phyloP scores from a whole-genome alignment of 192 early-diverging fungal species.

The Coemansia sp. region DNA sequence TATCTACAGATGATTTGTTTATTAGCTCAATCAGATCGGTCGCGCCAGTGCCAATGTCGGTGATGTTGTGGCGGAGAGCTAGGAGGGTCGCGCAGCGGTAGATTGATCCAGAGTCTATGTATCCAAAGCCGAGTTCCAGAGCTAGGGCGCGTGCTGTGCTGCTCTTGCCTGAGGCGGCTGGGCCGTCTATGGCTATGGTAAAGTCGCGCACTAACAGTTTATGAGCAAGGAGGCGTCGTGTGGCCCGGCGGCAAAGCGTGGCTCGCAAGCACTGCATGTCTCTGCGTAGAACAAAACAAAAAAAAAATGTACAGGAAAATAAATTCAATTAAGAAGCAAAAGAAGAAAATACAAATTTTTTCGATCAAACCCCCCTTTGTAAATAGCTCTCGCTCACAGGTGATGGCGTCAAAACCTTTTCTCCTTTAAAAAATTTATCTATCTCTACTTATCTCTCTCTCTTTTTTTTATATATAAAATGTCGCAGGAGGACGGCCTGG shows the following conservation, averaged over 20 bases:
- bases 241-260: neutral
- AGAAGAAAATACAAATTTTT: neutral
- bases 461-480: conserved; percentile 12
- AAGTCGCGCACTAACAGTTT: conserved; percentile 23
- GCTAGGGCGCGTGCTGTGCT: conserved; percentile 76
- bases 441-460: neutral
- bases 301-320: conserved; percentile 1
- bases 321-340: neutral
- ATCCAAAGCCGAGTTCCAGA: conserved; percentile 65
- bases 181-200: conserved; percentile 79
- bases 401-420: neutral
- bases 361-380: neutral
- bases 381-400: neutral
- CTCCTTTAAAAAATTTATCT: neutral
- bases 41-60: conserved; percentile 6
- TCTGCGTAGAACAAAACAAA: neutral
- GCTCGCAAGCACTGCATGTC: conserved; percentile 7
- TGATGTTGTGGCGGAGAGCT: conserved; percentile 29
- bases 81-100: conserved; percentile 57
- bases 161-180: conserved; percentile 83
- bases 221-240: neutral
- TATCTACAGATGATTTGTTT: conserved; percentile 20
- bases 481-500: conserved; percentile 46
- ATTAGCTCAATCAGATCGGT: conserved; percentile 44
- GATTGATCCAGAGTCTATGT: conserved; percentile 80